Conservation (phyloP, 2,329 filamentous ascomycete species). For the Rosellinia necatrix region DNA sequence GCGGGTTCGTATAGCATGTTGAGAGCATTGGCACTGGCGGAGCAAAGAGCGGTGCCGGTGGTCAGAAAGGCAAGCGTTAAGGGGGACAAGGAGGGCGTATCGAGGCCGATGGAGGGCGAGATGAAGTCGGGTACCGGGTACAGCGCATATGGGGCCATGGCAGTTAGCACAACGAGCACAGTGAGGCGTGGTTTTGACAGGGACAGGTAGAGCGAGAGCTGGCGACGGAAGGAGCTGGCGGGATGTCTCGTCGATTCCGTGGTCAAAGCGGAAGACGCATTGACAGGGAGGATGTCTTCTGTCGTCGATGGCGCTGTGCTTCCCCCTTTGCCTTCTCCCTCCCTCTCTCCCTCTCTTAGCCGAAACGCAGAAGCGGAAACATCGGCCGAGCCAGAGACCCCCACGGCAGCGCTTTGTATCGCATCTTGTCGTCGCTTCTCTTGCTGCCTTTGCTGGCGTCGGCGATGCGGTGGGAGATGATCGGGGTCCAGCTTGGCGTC, state of each 20-base stretch:
- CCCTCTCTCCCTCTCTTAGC: neutral
- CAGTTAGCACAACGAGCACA: slow-evolving; percentile 86
- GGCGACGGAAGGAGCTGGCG: slow-evolving; percentile 61
- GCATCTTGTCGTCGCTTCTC: slow-evolving; percentile 18
- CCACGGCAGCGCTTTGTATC: neutral
- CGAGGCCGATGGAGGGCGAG: slow-evolving; percentile 62
- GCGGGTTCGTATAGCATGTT: slow-evolving; percentile 97
- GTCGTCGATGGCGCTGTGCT: neutral
- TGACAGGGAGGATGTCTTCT: slow-evolving; percentile 48
- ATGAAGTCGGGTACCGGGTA: slow-evolving; percentile 92
- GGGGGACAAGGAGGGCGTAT: slow-evolving; percentile 82
- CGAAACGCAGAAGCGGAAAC: neutral
- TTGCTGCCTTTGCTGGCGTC: slow-evolving; percentile 8
- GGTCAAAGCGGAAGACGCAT: slow-evolving; percentile 61
- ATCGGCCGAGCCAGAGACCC: neutral
- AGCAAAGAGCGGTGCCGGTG: slow-evolving; percentile 83
- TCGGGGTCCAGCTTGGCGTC: slow-evolving; percentile 12
- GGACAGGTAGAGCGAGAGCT: slow-evolving; percentile 80
- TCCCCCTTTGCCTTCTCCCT: neutral
- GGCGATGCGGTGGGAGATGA: slow-evolving; percentile 14
- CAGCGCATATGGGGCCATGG: slow-evolving; percentile 87
- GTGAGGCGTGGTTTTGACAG: slow-evolving; percentile 95
- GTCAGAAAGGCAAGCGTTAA: slow-evolving; percentile 93
- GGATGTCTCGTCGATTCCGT: slow-evolving; percentile 56
- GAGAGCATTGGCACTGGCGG: slow-evolving; percentile 88